Percentiles rank a stretch among this genome's conserved stretches.
Evolutionary conservation across 2,329 filamentous ascomycete species (phyloP).

Genomic region (Aspergillus pseudotamarii): DNA sequence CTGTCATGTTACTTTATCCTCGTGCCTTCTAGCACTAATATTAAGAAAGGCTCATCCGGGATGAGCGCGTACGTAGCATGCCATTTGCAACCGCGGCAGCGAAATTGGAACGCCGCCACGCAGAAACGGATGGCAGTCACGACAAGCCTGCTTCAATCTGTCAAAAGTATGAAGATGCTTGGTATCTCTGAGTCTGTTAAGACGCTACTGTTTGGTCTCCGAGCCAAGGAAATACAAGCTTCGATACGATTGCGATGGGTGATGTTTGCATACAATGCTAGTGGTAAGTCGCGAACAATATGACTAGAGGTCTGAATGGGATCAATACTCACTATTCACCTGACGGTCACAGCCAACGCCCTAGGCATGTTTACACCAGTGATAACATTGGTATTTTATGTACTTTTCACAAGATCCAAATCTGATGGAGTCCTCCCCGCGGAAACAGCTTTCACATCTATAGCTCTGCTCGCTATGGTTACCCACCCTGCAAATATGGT

Average conservation of each 20-base stretch:
- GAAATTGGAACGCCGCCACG: background rate
- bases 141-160: background rate
- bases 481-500: conserved; percentile 10
- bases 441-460: conserved; percentile 1
- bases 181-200: background rate
- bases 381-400: background rate
- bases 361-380: conserved; percentile 2
- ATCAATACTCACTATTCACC: too few species aligned
- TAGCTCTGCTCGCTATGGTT: conserved; percentile 6
- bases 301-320: background rate
- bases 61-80: conserved; percentile 5
- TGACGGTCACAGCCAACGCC: background rate
- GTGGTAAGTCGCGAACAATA: background rate
- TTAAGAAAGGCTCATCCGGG: too few species aligned
- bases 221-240: too few species aligned
- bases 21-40: too few species aligned
- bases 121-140: conserved; percentile 1
- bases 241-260: background rate
- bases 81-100: background rate
- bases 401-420: background rate
- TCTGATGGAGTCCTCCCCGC: background rate
- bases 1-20: too few species aligned
- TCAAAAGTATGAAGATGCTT: conserved; percentile 8
- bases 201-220: too few species aligned
- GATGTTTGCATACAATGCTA: conserved; percentile 1